These are phyloP conservation scores for Oryza punctata DNA, from an alignment of 176 grass and related monocot species.

Conservation along the genomic window DNA sequence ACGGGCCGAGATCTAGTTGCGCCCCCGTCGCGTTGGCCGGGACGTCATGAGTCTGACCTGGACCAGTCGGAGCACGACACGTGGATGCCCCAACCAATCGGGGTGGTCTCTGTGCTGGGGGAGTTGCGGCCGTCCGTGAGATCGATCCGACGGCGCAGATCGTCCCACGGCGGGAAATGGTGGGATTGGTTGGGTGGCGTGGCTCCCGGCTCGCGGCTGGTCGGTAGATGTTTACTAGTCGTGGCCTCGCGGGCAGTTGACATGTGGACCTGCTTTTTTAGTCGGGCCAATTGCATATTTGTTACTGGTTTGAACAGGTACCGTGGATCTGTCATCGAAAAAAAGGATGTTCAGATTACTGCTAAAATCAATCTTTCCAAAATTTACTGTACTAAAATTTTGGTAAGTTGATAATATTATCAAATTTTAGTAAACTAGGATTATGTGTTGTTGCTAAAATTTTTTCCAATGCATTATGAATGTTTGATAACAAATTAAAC, in stretches of 20 bases:
- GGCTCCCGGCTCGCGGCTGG: neutral
- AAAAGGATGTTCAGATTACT: too few relatives aligned
- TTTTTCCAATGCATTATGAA: too few relatives aligned
- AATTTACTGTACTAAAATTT: too few relatives aligned
- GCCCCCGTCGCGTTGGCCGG: slow-evolving; percentile 39
- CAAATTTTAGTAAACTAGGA: too few relatives aligned
- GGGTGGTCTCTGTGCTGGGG: slow-evolving; percentile 44
- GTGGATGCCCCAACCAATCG: slow-evolving; percentile 42
- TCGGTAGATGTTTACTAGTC: neutral
- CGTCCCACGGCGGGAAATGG: neutral
- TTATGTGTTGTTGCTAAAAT: too few relatives aligned
- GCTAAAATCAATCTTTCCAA: too few relatives aligned
- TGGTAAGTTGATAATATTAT: too few relatives aligned
- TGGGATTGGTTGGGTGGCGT: slow-evolving; percentile 23
- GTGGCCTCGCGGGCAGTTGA: neutral
- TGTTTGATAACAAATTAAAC: too few relatives aligned
- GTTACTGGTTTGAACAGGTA: too few relatives aligned
- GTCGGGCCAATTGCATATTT: too few relatives aligned
- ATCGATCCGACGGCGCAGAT: slow-evolving; percentile 20
- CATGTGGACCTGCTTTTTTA: neutral
- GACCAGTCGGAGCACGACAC: neutral
- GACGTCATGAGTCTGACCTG: slow-evolving; percentile 47
- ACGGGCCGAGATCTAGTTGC: slow-evolving; percentile 1
- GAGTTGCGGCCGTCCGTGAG: slow-evolving; percentile 23
- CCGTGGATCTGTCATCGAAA: too few relatives aligned